Evolutionary conservation across 805 yeast species (phyloP), one percentile per base, ranked within the genome.

Genomic region (Candida boleticola): DNA sequence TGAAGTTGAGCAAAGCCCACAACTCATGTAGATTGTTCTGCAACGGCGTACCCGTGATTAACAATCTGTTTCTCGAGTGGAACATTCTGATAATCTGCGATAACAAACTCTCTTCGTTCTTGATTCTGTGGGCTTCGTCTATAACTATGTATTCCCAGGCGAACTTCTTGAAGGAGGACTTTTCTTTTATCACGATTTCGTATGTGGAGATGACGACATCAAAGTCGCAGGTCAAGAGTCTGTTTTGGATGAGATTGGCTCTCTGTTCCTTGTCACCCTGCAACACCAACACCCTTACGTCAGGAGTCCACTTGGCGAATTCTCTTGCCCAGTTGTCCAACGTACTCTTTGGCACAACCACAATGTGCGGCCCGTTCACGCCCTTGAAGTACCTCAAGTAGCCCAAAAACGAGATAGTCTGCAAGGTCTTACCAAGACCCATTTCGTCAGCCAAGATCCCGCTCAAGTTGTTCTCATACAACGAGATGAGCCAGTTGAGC

Each of bases 381-480:
- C 75, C 68, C 49, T 74, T 79, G 41, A 80, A 60, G 54, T 79
- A 83, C 46, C 93, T 71, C 32, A 85, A 64, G 55, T 82, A 85
- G 2, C 92, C 92, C 35, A 85, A 61, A 48, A 83, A 82, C 5
- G 92, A 78, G 48, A 85, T 85, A 0, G 92, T 85, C 60, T 85
- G 93, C 44, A 85, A 64, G 3, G 93, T 85, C 58, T 85, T 85
- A 51, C 93, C 93, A 47, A 85, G 64, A 1, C 93, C 93, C 93
- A 85, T 85, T 63, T 85, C 93, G 62, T 85, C 93, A 1, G 93
- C 93, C 44, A 85, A 68, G 19, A 85, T 85, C 45, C 93, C 93
- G 1, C 85, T 77, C 36, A 85, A 64, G 45, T 79, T 77, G 63
- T 83, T 83, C 48, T 80, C 83, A 52, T 82, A 78, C 45, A 85